Evolutionary conservation across 139 green algal genomes (phyloP), one percentile per base, ranked within the genome.

Genomic region (Tetraselmis striata): DNA sequence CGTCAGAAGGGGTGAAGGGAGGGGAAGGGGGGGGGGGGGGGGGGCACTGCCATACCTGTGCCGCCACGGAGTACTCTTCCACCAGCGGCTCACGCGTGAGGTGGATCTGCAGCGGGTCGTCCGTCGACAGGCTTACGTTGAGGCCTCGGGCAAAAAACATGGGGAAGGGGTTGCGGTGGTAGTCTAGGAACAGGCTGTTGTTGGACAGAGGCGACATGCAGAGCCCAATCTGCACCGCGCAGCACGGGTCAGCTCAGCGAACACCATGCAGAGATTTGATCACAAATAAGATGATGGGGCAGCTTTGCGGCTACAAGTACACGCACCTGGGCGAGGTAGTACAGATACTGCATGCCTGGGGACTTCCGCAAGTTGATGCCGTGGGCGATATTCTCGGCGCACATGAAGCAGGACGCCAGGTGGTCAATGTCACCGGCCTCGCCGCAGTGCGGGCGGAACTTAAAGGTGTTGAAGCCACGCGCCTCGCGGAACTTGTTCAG

Each of bases 111-210:
- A 96, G 87, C 22, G 93, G 93, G 86, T 97, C 93, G 79, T 97
- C 93, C 0, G 93, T 95, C 28, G 89, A 95, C 29, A 98, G 90
- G 25, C 85, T 93, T 5, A 98, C 90, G 28, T 85, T 92, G 26
- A 99, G 89, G 25, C 97, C 97, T 28, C 97, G 91, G 23, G 96
- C 94, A 84, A 99, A 99, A 87, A 99, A 99, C 31, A 91, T 86
- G 27, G 97, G 97, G 88, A 99, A 98, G n/a, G 97, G 97, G 91
- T 99, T 99, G 80, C 90, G 91, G 92, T 99, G 96, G 91, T 99
- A 99, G 92, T 99, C 97, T 76, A 99, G 89, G 91, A 99, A 99
- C 27, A 99, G 90, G 31, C 88, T 95, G 92, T 99, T 99, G 92
- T 99, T 99, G 90, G 92, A 97, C 59, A 99, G 90, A 1, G 97